Evolutionary conservation across 352 stramenopile genomes (phyloP), one percentile per base, ranked within the genome.

Genomic region (Elongisporangium undulatum): DNA sequence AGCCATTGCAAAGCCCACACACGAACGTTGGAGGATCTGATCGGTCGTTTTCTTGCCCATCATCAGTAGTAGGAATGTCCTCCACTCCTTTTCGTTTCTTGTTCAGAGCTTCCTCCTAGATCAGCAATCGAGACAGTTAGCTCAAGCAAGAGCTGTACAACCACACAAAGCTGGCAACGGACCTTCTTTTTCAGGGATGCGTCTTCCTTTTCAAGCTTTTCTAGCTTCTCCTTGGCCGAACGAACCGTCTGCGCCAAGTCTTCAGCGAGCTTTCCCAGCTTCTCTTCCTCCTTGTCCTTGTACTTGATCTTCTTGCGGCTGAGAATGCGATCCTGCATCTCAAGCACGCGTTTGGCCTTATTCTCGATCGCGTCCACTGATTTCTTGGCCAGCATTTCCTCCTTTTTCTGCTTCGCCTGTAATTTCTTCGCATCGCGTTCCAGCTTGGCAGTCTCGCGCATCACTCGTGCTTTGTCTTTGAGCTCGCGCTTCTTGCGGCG

Each of bases 281-380:
- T 95, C 51, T 95, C 86, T 49, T 95, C 86, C 53, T 95, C 86
- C 56, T 93, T 90, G 60, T 94, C 86, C 67, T 94, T 93, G 67
- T 94, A 95, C 68, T 92, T 92, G 74, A 95, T 77, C 64, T 95
- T 95, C 69, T 92, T 90, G 55, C 79, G 74, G 51, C 84, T 94
- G 8, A 93, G 64, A 50, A 95, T 93, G 19, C 86, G 86, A 64
- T 94, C 86, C 55, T 94, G 83, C 84, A 94, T 94, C 60, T 95
- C 86, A 7, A 95, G 69, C 48, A 94, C 77, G 41, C 86, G 82
- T 56, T 93, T 94, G 23, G 86, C 84, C 55, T 93, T 94, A 62
- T 77, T 66, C 58, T 94, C 86, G 51, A 95, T 89, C 1, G 84
- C 86, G n/a, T 94, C 79, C 5, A 77, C 83, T 21, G 80, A 90